Evolutionary conservation across 257 asterid species (phyloP), one percentile per base, ranked within the genome.

Genomic region (Solanum neorickii): DNA sequence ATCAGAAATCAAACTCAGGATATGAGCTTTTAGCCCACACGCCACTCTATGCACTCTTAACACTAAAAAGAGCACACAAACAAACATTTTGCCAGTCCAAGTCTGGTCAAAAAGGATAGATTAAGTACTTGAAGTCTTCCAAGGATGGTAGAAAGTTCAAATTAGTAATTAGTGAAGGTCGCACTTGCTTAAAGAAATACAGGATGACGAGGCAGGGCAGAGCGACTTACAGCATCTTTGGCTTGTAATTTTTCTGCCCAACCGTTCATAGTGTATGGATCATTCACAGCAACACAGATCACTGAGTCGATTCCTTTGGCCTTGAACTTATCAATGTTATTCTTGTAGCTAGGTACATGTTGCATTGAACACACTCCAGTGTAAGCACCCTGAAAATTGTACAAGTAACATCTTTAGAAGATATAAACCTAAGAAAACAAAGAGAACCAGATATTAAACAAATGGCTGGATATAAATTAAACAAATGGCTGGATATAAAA

Each of bases 211-310:
- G 69, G 44, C 31, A 82, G 5, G 29, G 69, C 0, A 3, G 83
- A 83, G 66, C 27, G 83, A 90, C 98, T 95, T 95, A 95, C 98
- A 70, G 92, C 96, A 13, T 95, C 96, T 88, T 93, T 93, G 21
- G 99, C 99, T 91, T 92, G 93, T 87, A 97, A 92, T 52, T 94
- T 95, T 86, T 95, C 99, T 12, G 98, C 98, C 99, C 99, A 97
- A 73, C 96, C 99, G 77, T 94, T 95, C 87, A 97, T 60, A 12
- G 87, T 92, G 86, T 94, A 97, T 14, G 99, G 99, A 90, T 95
- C 99, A 88, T 97, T 97, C 86, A 97, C 93, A 89, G 99, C 92
- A 25, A 97, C 96, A 88, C 99, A 97, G 87, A 97, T 92, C 86
- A 97, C 98, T 5, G 99, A 92, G 90, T 97, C 98, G 65, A 97